phyloP scores from a whole-genome alignment of 108 stramenopile species.

The Fragilaria crotonensis region DNA sequence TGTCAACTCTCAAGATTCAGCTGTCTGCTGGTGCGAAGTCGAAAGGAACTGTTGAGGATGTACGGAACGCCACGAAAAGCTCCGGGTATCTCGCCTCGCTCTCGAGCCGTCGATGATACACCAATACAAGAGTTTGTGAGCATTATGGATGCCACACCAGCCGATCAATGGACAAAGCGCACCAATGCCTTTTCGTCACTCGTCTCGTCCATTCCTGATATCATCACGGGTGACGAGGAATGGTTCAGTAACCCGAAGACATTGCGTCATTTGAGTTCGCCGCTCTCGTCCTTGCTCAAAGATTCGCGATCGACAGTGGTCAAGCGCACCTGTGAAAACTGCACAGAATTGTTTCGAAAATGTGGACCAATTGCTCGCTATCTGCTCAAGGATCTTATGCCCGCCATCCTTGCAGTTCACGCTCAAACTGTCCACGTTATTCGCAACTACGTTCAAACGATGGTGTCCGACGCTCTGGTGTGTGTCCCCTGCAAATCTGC shows the following conservation, averaged over 20 bases:
- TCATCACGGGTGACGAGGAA: conserved; percentile 7
- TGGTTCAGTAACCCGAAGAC: conserved; percentile 63
- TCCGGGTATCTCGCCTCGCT: conserved; percentile 14
- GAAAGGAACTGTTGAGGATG: too few relatives aligned
- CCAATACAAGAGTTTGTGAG: conserved; percentile 46
- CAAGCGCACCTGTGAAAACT: conserved; percentile 56
- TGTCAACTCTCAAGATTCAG: too few relatives aligned
- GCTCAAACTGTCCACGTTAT: conserved; percentile 78
- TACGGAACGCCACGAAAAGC: neutral
- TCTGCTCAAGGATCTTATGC: conserved; percentile 69
- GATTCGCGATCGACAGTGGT: conserved; percentile 76
- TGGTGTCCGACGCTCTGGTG: conserved; percentile 42
- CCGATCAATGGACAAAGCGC: conserved; percentile 72
- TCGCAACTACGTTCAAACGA: conserved; percentile 49
- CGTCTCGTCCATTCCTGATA: conserved; percentile 45
- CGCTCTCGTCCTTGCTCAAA: conserved; percentile 45
- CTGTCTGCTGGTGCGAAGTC: too few relatives aligned
- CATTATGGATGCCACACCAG: conserved; percentile 34
- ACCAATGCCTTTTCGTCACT: conserved; percentile 39
- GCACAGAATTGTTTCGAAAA: conserved; percentile 28
- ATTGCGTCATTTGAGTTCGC: conserved; percentile 49
- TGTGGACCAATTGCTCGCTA: conserved; percentile 33
- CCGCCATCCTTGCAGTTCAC: conserved; percentile 51
- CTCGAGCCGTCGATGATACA: conserved; percentile 32
- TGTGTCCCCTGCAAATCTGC: conserved; percentile 63